A percentile compares a stretch with the other conserved stretches of the same genome.
phyloP scores from a whole-genome alignment of 441 rosid genomes.

The Euphorbia schlechtendalii region DNA sequence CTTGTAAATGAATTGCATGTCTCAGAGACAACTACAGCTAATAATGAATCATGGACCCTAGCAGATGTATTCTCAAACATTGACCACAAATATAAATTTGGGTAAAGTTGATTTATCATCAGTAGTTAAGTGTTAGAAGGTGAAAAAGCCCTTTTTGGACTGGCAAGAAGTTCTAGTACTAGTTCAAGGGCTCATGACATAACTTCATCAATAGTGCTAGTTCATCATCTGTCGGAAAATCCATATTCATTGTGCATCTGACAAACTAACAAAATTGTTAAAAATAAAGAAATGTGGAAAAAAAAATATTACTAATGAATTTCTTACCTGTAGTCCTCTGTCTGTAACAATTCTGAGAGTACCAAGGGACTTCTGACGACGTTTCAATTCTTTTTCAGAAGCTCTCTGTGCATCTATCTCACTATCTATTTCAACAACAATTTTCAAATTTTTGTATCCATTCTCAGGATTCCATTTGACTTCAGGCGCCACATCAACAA shows the following conservation, averaged over 20 bases:
- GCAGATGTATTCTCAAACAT: background rate
- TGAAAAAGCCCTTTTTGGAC: background rate
- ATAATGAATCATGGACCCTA: background rate
- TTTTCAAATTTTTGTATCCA: slow-evolving; percentile 75
- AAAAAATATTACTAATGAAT: slow-evolving; percentile 11
- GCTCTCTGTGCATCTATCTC: slow-evolving; percentile 68
- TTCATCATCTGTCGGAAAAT: background rate
- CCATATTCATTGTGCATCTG: background rate
- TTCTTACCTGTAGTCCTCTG: slow-evolving; percentile 77
- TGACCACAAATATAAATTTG: background rate
- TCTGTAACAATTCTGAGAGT: slow-evolving; percentile 57
- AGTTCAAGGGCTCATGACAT: background rate
- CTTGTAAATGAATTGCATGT: background rate
- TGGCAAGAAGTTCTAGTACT: slow-evolving; percentile 3
- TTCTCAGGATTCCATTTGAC: slow-evolving; percentile 74
- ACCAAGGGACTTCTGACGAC: slow-evolving; percentile 72
- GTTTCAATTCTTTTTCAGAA: slow-evolving; percentile 67
- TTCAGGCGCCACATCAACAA: slow-evolving; percentile 85
- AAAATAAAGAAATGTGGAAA: slow-evolving; percentile 1
- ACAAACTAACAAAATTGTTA: background rate
- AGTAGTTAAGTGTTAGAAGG: background rate
- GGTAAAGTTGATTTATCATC: background rate
- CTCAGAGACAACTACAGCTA: background rate
- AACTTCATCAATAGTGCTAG: background rate
- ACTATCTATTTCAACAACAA: slow-evolving; percentile 78